Conservation (phyloP, 352 stramenopile species). For the Saprolegnia diclina region DNA sequence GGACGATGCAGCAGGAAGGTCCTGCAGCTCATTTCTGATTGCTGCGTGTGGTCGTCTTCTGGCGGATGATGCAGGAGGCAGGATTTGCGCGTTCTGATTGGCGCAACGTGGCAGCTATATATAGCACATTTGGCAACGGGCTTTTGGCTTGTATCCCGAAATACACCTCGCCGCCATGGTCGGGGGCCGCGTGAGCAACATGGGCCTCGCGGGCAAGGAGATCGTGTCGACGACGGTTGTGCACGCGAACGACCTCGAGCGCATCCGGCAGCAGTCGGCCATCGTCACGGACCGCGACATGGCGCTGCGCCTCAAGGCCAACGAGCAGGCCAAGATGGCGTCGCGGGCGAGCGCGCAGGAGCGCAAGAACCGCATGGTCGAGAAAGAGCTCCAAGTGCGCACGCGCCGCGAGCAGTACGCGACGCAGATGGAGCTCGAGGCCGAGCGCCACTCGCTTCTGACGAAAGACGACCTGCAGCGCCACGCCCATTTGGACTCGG, state of each 20-base stretch:
- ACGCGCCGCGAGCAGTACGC: slow-evolving; percentile 57
- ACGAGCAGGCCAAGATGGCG: slow-evolving; percentile 38
- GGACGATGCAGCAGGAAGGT: too few relatives aligned
- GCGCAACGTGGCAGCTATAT: too few relatives aligned
- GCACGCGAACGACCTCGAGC: slow-evolving; percentile 12
- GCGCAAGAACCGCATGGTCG: slow-evolving; percentile 66
- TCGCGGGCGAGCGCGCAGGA: slow-evolving; percentile 55
- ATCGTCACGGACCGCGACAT: slow-evolving; percentile 22
- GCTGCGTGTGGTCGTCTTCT: too few relatives aligned
- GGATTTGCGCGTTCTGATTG: too few relatives aligned
- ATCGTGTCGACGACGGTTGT: slow-evolving; percentile 9
- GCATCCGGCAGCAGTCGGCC: slow-evolving; percentile 14
- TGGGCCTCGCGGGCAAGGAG: slow-evolving; percentile 21
- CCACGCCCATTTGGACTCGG: slow-evolving; percentile 54
- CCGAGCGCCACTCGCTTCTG: slow-evolving; percentile 53
- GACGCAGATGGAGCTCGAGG: slow-evolving; percentile 67
- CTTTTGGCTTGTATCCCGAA: neutral
- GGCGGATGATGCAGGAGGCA: too few relatives aligned
- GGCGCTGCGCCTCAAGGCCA: slow-evolving; percentile 29
- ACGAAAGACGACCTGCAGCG: slow-evolving; percentile 54
- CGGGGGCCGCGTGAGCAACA: slow-evolving; percentile 14
- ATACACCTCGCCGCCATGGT: slow-evolving; percentile 3
- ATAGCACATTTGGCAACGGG: too few relatives aligned
- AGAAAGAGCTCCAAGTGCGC: slow-evolving; percentile 67
- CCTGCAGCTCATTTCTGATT: too few relatives aligned